Conservation (phyloP, 306 rosid genomes). For the Prunus armeniaca region DNA sequence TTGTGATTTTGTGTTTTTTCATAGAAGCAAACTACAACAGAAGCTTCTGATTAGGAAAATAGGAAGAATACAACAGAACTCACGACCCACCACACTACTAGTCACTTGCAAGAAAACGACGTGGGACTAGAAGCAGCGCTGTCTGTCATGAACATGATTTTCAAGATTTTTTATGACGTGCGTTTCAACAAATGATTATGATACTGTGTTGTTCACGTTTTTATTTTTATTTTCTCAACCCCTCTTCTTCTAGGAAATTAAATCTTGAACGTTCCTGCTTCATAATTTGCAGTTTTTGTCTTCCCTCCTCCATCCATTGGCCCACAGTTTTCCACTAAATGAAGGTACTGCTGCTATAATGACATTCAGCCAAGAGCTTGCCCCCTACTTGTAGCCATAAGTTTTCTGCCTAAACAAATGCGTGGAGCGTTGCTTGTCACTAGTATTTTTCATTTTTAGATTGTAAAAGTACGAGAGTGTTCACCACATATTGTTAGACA, state of each 20-base stretch:
- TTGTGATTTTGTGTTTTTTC: not conserved
- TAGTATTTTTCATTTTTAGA: not conserved
- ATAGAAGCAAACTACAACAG: not conserved
- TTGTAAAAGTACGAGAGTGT: not conserved
- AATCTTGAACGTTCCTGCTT: too few species aligned
- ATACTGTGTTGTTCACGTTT: not conserved
- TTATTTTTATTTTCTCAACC: not conserved
- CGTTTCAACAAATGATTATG: not conserved
- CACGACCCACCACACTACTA: not conserved
- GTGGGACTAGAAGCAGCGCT: not conserved
- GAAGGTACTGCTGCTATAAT: not conserved
- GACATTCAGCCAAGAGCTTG: not conserved
- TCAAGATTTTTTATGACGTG: not conserved
- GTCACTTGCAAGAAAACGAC: not conserved
- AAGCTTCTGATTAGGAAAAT: too few species aligned
- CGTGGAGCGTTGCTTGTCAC: not conserved
- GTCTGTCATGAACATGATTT: not conserved
- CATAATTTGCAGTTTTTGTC: too few species aligned
- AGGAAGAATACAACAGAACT: not conserved
- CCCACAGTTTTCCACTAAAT: not conserved
- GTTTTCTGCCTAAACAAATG: not conserved
- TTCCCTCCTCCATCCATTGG: not conserved
- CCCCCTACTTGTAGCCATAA: not conserved
- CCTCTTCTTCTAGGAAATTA: not conserved
- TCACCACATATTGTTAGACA: too few species aligned